Evolutionary conservation across 2,329 filamentous ascomycete genomes (phyloP).

Genomic region (Trichoderma polysporum): DNA sequence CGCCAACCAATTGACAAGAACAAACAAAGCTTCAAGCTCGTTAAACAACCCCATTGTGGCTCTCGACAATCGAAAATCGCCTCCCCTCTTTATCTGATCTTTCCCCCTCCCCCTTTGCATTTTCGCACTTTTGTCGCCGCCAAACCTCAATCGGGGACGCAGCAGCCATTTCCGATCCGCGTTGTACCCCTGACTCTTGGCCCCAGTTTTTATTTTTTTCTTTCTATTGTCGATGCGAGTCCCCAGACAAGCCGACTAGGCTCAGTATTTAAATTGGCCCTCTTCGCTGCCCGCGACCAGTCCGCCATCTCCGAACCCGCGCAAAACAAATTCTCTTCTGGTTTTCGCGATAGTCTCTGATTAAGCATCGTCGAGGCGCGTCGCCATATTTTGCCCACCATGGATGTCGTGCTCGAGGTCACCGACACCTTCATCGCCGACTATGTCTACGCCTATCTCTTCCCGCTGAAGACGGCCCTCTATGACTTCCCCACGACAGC

Average conservation of each 20-base stretch:
- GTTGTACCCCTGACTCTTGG: slow-evolving; percentile 4
- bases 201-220: slow-evolving; percentile 13
- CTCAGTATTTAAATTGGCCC: slow-evolving; percentile 19
- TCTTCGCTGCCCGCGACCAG: slow-evolving; percentile 4
- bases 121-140: background rate
- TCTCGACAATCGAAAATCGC: background rate
- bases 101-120: background rate
- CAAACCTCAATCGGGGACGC: background rate
- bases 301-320: slow-evolving; percentile 7
- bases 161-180: background rate
- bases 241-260: background rate
- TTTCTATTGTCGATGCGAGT: background rate
- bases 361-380: background rate
- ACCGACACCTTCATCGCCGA: slow-evolving; percentile 82
- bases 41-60: too few relatives aligned
- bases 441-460: slow-evolving; percentile 68
- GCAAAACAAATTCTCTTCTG: background rate
- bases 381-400: slow-evolving; percentile 43
- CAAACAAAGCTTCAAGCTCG: background rate
- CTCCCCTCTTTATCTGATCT: slow-evolving; percentile 10
- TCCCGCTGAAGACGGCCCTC: slow-evolving; percentile 59
- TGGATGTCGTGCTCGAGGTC: slow-evolving; percentile 91
- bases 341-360: background rate
- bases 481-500: slow-evolving; percentile 52
- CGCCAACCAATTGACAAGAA: background rate